These are phyloP conservation scores for Acer saccharum DNA, from an alignment of 345 rosid genomes.

Conservation along the genomic window DNA sequence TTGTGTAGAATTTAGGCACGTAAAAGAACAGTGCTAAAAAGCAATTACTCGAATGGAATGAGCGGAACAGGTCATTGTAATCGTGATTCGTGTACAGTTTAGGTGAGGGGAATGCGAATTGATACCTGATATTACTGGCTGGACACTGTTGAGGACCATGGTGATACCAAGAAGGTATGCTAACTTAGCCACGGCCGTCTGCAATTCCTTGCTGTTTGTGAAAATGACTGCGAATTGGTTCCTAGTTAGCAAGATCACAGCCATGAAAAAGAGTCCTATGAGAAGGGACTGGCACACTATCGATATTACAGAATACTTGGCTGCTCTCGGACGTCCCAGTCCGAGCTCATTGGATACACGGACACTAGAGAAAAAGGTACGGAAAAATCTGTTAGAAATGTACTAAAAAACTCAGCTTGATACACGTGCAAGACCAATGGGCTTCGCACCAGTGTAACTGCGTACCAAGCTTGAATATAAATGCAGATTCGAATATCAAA, in stretches of 20 bases:
- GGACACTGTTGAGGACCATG: slow-evolving; percentile 85
- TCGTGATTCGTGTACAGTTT: background rate
- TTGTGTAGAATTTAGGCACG: slow-evolving; percentile 34
- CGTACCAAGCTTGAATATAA: too few species aligned
- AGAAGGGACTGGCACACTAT: slow-evolving; percentile 56
- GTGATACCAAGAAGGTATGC: slow-evolving; percentile 73
- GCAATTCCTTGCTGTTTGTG: slow-evolving; percentile 58
- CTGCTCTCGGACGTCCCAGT: slow-evolving; percentile 62
- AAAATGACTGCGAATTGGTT: slow-evolving; percentile 62
- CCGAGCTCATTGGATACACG: slow-evolving; percentile 88
- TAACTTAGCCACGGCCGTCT: slow-evolving; percentile 52
- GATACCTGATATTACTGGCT: slow-evolving; percentile 82
- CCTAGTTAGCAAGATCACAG: slow-evolving; percentile 45
- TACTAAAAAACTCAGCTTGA: too few species aligned
- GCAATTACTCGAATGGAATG: too few species aligned
- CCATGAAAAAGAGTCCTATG: slow-evolving; percentile 68
- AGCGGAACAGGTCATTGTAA: too few species aligned
- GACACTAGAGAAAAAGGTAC: slow-evolving; percentile 43
- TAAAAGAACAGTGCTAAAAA: slow-evolving; percentile 12
- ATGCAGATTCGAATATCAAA: too few species aligned
- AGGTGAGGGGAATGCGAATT: background rate
- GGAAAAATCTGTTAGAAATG: background rate
- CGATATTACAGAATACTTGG: slow-evolving; percentile 72
- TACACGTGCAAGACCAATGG: too few species aligned
- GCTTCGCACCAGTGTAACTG: too few species aligned